Conservation (phyloP, 1,284 basidiomycete species). For the Vanrija sp. region DNA sequence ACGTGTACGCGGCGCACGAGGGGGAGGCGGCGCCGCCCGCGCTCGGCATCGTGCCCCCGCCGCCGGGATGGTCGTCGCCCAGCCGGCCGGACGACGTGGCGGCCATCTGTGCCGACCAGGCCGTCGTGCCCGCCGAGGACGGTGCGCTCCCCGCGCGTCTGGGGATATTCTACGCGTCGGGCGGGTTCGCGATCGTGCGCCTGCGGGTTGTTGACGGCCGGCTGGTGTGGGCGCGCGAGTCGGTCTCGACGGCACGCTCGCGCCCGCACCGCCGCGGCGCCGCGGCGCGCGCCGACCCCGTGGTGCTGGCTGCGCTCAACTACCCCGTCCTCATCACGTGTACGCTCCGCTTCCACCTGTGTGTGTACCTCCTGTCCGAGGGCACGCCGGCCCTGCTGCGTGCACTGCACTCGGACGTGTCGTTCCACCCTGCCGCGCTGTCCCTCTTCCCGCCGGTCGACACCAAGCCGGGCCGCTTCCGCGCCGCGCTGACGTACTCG, state of each 20-base stretch:
- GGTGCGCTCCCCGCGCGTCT: slow-evolving; percentile 32
- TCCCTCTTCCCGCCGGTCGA: slow-evolving; percentile 28
- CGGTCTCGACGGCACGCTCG: slow-evolving; percentile 11
- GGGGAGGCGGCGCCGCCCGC: slow-evolving; percentile 7
- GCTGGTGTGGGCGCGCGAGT: slow-evolving; percentile 30
- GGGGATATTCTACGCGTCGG: slow-evolving; percentile 45
- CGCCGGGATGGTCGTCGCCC: slow-evolving; percentile 47
- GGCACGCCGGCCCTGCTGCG: slow-evolving; percentile 21
- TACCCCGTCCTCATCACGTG: slow-evolving; percentile 40
- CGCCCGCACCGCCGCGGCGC: not conserved
- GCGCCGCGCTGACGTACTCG: slow-evolving; percentile 42
- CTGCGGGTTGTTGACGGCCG: slow-evolving; percentile 14
- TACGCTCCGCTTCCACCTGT: slow-evolving; percentile 37
- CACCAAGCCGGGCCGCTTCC: slow-evolving; percentile 13
- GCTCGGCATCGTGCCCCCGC: slow-evolving; percentile 47
- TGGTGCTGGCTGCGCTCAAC: slow-evolving; percentile 38
- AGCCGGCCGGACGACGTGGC: slow-evolving; percentile 43
- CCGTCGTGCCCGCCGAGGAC: slow-evolving; percentile 12
- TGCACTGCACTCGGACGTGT: slow-evolving; percentile 44
- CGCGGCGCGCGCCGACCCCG: slow-evolving; percentile 26
- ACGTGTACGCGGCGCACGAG: slow-evolving; percentile 28
- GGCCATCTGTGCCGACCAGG: slow-evolving; percentile 41
- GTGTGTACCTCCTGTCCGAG: slow-evolving; percentile 28
- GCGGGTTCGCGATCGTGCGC: slow-evolving; percentile 42
- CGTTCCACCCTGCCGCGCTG: slow-evolving; percentile 45